Percentiles rank a stretch among this genome's conserved stretches.
phyloP scores from a whole-genome alignment of 495 filamentous ascomycete species.

The Lindgomyces ingoldianus region DNA sequence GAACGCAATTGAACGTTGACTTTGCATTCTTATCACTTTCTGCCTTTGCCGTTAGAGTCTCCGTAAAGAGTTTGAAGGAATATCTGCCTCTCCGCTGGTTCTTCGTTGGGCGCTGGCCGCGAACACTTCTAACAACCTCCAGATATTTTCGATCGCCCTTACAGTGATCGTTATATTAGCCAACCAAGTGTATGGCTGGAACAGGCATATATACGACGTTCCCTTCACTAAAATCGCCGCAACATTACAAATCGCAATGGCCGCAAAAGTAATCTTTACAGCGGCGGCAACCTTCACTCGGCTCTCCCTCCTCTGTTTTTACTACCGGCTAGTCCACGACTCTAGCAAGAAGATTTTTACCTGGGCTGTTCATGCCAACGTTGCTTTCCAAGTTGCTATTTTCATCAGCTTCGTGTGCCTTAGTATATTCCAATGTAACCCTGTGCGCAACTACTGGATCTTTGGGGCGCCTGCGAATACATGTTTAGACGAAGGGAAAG shows the following conservation, averaged over 20 bases:
- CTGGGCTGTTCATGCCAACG: constrained; percentile 48
- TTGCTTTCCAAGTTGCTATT: constrained; percentile 51
- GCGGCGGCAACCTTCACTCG: constrained; percentile 57
- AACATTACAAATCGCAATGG: constrained; percentile 51
- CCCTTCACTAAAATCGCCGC: constrained; percentile 36
- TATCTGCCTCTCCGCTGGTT: too few relatives aligned
- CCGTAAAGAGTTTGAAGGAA: too few relatives aligned
- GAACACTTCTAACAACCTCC: neutral
- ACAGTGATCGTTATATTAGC: constrained; percentile 40
- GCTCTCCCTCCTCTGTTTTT: constrained; percentile 60
- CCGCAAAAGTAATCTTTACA: constrained; percentile 57
- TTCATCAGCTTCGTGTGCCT: constrained; percentile 53
- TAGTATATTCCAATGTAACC: constrained; percentile 61
- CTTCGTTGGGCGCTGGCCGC: too few relatives aligned
- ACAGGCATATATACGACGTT: constrained; percentile 60
- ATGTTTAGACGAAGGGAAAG: constrained; percentile 55
- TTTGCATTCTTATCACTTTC: too few relatives aligned
- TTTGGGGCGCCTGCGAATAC: constrained; percentile 45
- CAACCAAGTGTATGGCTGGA: constrained; percentile 52
- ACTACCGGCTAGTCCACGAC: constrained; percentile 53
- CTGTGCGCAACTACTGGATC: constrained; percentile 36
- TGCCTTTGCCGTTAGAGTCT: too few relatives aligned
- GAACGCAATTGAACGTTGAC: too few relatives aligned
- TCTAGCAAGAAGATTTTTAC: constrained; percentile 47
- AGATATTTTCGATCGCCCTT: constrained; percentile 40